Evolutionary conservation across 2,329 filamentous ascomycete species (phyloP).

Genomic region (Penicillium sp.): DNA sequence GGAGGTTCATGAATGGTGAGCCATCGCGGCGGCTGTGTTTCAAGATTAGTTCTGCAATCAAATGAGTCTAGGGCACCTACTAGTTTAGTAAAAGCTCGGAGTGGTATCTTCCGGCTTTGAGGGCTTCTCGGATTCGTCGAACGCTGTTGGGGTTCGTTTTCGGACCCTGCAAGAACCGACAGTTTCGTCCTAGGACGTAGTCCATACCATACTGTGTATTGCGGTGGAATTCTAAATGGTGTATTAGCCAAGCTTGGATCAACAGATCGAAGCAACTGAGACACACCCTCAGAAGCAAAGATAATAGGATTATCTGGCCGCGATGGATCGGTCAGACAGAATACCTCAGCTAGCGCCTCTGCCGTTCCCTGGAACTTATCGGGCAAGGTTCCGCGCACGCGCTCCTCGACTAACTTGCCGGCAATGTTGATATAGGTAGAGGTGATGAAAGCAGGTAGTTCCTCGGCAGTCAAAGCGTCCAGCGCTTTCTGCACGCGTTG

Average conservation of each 20-base stretch:
- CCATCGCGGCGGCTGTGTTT: constrained; percentile 55
- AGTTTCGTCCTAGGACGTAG: constrained; percentile 67
- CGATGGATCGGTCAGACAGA: constrained; percentile 66
- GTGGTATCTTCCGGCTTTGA: constrained; percentile 57
- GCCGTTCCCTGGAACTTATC: constrained; percentile 57
- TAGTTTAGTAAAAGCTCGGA: constrained; percentile 70
- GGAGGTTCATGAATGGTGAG: constrained; percentile 65
- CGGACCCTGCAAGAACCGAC: constrained; percentile 68
- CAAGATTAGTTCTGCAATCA: neutral
- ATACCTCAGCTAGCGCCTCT: constrained; percentile 66
- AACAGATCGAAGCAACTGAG: fast-evolving
- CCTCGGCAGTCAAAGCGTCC: constrained; percentile 54
- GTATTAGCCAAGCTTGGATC: neutral
- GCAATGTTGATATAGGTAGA: constrained; percentile 60
- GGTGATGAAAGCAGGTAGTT: constrained; percentile 63
- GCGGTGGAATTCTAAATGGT: constrained; percentile 55
- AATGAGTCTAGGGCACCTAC: constrained; percentile 31
- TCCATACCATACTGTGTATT: constrained; percentile 66
- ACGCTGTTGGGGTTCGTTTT: constrained; percentile 58
- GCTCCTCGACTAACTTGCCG: constrained; percentile 56
- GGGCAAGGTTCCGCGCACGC: constrained; percentile 60
- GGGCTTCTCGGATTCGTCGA: constrained; percentile 53
- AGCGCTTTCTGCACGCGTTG: constrained; percentile 57
- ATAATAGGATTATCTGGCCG: constrained; percentile 65
- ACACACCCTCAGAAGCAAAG: constrained; percentile 62